These are phyloP conservation scores for Hericium coralloides DNA, from an alignment of 768 basidiomycete species.

Conservation along the genomic window DNA sequence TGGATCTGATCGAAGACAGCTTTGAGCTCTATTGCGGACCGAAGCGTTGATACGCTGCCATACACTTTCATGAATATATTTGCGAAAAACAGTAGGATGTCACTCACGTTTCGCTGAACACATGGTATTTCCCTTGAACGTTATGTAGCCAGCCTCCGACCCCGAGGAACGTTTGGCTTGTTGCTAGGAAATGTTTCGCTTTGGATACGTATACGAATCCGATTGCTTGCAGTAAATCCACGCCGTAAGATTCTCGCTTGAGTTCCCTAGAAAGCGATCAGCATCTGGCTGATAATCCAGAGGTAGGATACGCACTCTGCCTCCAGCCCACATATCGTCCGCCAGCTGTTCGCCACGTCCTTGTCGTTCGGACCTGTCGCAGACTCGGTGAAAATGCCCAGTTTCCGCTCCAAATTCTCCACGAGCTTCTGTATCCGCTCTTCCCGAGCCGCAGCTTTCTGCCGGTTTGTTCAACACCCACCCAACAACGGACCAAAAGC, in stretches of 20 bases:
- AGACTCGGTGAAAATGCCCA: constrained; percentile 82
- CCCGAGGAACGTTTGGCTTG: constrained; percentile 59
- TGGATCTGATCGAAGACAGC: constrained; percentile 87
- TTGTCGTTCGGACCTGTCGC: constrained; percentile 60
- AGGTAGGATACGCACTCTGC: constrained; percentile 52
- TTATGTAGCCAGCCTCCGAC: constrained; percentile 92
- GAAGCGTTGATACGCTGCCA: constrained; percentile 69
- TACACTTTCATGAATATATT: constrained; percentile 1
- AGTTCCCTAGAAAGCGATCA: constrained; percentile 45
- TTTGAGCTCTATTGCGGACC: constrained; percentile 84
- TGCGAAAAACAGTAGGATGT: background rate
- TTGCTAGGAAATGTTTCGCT: constrained; percentile 75
- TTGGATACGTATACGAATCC: constrained; percentile 82
- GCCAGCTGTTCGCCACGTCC: constrained; percentile 66
- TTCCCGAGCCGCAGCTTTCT: constrained; percentile 77
- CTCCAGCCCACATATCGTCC: constrained; percentile 70
- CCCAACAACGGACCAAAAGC: constrained; percentile 1
- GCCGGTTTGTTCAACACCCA: constrained; percentile 10
- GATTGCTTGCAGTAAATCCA: constrained; percentile 76
- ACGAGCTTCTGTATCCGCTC: constrained; percentile 71
- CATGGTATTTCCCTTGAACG: constrained; percentile 86
- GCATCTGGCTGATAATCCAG: background rate
- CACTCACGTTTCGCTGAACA: constrained; percentile 88
- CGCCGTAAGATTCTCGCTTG: constrained; percentile 79
- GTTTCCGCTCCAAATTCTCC: constrained; percentile 70